Evolutionary conservation across 139 green algal genomes (phyloP).

Genomic region (Chlorella sp.): DNA sequence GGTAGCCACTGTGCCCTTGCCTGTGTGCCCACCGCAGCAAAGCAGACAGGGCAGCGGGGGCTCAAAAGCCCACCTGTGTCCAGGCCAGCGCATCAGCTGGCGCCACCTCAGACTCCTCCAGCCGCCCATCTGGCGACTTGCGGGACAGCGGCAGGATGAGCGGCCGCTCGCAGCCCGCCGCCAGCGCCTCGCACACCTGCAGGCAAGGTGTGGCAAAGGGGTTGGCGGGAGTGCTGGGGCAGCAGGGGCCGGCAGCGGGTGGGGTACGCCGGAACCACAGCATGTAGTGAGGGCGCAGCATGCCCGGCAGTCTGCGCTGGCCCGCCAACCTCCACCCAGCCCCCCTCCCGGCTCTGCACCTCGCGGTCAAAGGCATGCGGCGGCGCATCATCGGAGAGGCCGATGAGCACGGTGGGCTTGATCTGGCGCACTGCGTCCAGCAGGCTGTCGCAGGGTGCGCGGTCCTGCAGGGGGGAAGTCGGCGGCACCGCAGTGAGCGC

Average conservation of each 20-base stretch:
- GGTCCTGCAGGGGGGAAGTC: conserved; percentile 5
- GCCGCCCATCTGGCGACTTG: background rate
- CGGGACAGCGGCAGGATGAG: conserved; percentile 83
- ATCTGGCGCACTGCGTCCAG: conserved; percentile 69
- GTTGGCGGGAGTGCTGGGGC: background rate
- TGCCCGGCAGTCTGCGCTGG: no score
- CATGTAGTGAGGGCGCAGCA: no score
- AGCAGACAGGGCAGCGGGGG: no score
- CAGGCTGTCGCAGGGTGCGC: conserved; percentile 57
- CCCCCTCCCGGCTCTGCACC: no score
- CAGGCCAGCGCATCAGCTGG: conserved; percentile 72
- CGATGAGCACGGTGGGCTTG: conserved; percentile 85
- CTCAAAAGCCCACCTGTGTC: conserved; percentile 40
- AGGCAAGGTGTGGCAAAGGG: background rate
- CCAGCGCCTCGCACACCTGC: conserved; percentile 57
- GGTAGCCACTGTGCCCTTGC: no score
- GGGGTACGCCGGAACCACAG: no score
- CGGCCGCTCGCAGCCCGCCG: conserved; percentile 59
- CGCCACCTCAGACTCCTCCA: conserved; percentile 61
- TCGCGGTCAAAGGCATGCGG: conserved; percentile 61
- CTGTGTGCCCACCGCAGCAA: no score
- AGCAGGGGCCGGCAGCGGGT: no score
- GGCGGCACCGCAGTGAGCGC: no score
- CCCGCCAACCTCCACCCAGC: no score
- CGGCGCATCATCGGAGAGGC: conserved; percentile 49